Evolutionary conservation across 345 rosid genomes (phyloP).

Genomic region (Camelina sativa): DNA sequence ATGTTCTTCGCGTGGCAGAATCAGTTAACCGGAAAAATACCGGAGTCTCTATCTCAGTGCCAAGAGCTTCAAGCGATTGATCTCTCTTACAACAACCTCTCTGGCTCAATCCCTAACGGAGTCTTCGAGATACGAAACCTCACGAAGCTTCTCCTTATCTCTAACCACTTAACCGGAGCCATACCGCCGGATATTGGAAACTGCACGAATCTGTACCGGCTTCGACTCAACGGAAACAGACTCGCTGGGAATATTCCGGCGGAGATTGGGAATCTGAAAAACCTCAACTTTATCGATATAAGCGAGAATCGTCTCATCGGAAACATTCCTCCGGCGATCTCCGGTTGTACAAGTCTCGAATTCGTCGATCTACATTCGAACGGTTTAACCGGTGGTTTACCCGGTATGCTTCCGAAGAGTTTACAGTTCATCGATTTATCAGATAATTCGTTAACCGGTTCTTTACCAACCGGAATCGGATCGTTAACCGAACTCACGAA

Average conservation of each 20-base stretch:
- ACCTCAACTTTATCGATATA: slow-evolving; percentile 75
- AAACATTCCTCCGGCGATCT: slow-evolving; percentile 61
- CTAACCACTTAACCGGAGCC: slow-evolving; percentile 76
- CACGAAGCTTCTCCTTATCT: slow-evolving; percentile 78
- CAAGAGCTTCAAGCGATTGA: slow-evolving; percentile 86
- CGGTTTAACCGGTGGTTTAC: slow-evolving; percentile 70
- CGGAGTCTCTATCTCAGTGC: slow-evolving; percentile 68
- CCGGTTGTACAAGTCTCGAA: slow-evolving; percentile 67
- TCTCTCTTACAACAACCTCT: slow-evolving; percentile 79
- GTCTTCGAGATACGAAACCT: slow-evolving; percentile 73
- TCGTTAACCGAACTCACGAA: slow-evolving; percentile 71
- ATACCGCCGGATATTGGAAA: slow-evolving; percentile 85
- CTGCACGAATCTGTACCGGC: slow-evolving; percentile 70
- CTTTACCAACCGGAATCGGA: slow-evolving; percentile 62
- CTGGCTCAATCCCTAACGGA: slow-evolving; percentile 70
- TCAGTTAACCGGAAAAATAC: slow-evolving; percentile 75
- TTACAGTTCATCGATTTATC: slow-evolving; percentile 75
- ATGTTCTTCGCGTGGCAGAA: slow-evolving; percentile 94
- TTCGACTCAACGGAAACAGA: slow-evolving; percentile 71
- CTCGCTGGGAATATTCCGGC: slow-evolving; percentile 76
- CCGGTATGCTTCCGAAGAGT: slow-evolving; percentile 66
- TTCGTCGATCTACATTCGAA: slow-evolving; percentile 83
- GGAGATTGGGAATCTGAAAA: slow-evolving; percentile 68
- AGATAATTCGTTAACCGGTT: slow-evolving; percentile 70
- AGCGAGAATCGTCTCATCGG: slow-evolving; percentile 71